phyloP scores from a whole-genome alignment of 2,329 filamentous ascomycete genomes.

The Aspergillus melleus region DNA sequence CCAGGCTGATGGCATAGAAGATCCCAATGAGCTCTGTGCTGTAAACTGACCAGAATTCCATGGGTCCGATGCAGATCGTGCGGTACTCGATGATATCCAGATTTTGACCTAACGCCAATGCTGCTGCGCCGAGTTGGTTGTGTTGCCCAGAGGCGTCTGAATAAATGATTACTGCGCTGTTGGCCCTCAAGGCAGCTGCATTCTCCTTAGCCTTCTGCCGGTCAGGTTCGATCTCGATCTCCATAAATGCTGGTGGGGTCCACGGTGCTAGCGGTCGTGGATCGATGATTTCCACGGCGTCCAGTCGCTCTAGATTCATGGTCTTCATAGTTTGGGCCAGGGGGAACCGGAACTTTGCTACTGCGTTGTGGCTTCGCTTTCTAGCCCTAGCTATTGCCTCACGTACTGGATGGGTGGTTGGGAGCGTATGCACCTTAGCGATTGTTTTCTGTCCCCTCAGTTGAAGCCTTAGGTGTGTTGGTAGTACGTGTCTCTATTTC shows the following conservation, averaged over 20 bases:
- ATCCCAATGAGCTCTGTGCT: conserved; percentile 5
- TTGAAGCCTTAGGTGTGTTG: conserved; percentile 9
- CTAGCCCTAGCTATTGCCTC: conserved; percentile 8
- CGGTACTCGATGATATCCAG: neutral
- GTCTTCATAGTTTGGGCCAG: conserved; percentile 21
- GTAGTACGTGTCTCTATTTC: conserved; percentile 22
- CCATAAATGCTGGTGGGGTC: conserved; percentile 18
- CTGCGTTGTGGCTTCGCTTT: conserved; percentile 2
- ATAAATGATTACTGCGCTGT: conserved; percentile 14
- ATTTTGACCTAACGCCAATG: neutral
- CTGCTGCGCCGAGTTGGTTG: conserved; percentile 17
- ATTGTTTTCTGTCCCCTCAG: conserved; percentile 11
- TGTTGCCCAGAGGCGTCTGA: conserved; percentile 21
- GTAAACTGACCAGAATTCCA: neutral
- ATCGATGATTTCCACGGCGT: conserved; percentile 26
- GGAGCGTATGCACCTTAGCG: conserved; percentile 16
- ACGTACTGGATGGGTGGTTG: conserved; percentile 12
- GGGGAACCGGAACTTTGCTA: conserved; percentile 12
- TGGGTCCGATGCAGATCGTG: neutral
- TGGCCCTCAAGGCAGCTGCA: conserved; percentile 11
- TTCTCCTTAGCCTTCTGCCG: conserved; percentile 19
- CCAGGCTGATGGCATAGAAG: conserved; percentile 4
- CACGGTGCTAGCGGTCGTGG: conserved; percentile 21
- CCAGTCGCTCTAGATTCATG: conserved; percentile 16
- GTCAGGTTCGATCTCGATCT: conserved; percentile 25